phyloP scores from a whole-genome alignment of 164 flowering plant species.

The Aristolochia contorta region DNA sequence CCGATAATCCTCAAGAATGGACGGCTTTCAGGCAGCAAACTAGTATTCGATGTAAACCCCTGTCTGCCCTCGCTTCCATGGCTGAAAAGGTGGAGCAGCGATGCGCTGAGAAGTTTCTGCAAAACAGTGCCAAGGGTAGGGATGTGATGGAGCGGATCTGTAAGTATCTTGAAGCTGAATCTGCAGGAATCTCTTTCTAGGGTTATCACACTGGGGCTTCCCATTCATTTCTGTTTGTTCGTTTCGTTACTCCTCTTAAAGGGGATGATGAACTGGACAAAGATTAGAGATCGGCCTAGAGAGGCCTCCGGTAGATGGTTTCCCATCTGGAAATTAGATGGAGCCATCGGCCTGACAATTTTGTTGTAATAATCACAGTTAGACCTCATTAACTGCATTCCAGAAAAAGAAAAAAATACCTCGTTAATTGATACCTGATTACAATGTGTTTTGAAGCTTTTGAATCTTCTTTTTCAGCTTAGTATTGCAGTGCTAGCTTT shows the following conservation, averaged over 20 bases:
- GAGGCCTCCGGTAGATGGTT: too few relatives aligned
- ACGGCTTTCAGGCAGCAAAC: slow-evolving; percentile 80
- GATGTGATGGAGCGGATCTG: slow-evolving; percentile 99
- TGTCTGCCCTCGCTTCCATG: slow-evolving; percentile 84
- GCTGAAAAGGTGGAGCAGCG: slow-evolving; percentile 92
- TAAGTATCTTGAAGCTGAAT: slow-evolving; percentile 88
- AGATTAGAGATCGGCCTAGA: too few relatives aligned
- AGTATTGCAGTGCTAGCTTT: too few relatives aligned
- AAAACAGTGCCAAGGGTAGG: slow-evolving; percentile 88
- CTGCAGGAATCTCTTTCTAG: slow-evolving; percentile 44
- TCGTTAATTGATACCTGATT: too few relatives aligned
- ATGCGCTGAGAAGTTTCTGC: slow-evolving; percentile 80
- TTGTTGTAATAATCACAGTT: too few relatives aligned
- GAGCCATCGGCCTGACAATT: too few relatives aligned
- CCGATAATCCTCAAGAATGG: slow-evolving; percentile 72
- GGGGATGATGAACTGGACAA: too few relatives aligned
- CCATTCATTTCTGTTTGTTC: not conserved
- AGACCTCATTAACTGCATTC: too few relatives aligned
- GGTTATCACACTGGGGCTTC: not conserved
- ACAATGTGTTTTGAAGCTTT: too few relatives aligned
- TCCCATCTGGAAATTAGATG: too few relatives aligned
- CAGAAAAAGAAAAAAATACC: too few relatives aligned
- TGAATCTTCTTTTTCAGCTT: too few relatives aligned
- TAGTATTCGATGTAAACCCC: slow-evolving; percentile 70
- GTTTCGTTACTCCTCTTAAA: not conserved